Evolutionary conservation across 495 filamentous ascomycete genomes (phyloP).

Genomic region (Aspergillus steynii): DNA sequence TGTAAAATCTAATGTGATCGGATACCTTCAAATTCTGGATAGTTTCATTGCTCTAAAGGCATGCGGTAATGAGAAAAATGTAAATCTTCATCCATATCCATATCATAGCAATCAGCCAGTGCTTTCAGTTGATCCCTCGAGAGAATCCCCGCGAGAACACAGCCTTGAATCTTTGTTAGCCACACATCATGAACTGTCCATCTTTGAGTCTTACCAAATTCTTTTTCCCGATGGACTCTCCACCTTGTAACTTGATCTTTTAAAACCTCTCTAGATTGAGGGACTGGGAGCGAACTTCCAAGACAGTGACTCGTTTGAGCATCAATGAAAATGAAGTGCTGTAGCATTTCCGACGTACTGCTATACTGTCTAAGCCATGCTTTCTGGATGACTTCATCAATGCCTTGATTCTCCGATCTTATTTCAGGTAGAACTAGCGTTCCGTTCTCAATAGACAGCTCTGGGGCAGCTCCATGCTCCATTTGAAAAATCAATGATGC

Average conservation of each 20-base stretch:
- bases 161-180: background rate
- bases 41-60: no score
- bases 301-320: background rate
- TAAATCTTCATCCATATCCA: background rate
- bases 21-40: background rate
- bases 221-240: background rate
- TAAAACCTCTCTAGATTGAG: background rate
- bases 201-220: background rate
- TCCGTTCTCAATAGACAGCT: background rate
- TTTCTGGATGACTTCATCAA: background rate
- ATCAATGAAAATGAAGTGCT: background rate
- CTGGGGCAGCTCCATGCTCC: background rate
- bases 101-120: background rate
- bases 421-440: background rate
- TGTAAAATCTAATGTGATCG: conserved; percentile 8
- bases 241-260: background rate
- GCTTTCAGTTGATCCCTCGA: background rate
- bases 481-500: conserved; percentile 1
- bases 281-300: background rate
- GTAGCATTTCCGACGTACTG: background rate
- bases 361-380: background rate
- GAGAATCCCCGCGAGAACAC: background rate
- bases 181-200: background rate
- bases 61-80: background rate
- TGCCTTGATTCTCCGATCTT: background rate